A percentile compares a stretch with the other conserved stretches of the same genome.
phyloP scores from a whole-genome alignment of 2,329 filamentous ascomycete species.

The Trichoderma harzianum region DNA sequence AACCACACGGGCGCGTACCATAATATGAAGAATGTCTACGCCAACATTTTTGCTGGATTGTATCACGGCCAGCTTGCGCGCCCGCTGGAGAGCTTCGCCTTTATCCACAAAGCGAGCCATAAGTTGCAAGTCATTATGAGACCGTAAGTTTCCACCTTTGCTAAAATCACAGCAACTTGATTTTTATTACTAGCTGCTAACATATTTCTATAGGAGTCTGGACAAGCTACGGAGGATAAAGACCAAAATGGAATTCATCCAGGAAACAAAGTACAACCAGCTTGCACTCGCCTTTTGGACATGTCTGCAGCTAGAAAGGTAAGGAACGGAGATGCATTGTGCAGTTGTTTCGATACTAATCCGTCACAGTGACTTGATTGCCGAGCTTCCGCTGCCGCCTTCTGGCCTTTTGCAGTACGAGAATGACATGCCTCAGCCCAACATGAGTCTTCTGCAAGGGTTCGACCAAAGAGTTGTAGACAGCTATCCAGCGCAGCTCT shows the following conservation, averaged over 20 bases:
- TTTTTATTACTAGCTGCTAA: not conserved
- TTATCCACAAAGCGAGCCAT: slow-evolving; percentile 55
- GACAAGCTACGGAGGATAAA: slow-evolving; percentile 45
- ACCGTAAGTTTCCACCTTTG: slow-evolving; percentile 50
- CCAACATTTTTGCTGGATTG: slow-evolving; percentile 76
- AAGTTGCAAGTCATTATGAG: slow-evolving; percentile 70
- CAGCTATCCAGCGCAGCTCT: slow-evolving; percentile 62
- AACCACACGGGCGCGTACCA: slow-evolving; percentile 75
- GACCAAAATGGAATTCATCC: slow-evolving; percentile 36
- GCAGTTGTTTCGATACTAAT: slow-evolving; percentile 14
- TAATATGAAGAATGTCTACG: slow-evolving; percentile 80
- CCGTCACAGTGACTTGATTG: slow-evolving; percentile 74
- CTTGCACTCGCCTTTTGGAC: slow-evolving; percentile 85
- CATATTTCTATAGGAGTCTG: slow-evolving; percentile 41
- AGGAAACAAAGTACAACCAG: slow-evolving; percentile 53
- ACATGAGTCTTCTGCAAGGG: slow-evolving; percentile 43
- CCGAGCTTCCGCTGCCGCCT: slow-evolving; percentile 68
- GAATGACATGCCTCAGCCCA: slow-evolving; percentile 64
- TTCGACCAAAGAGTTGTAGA: slow-evolving; percentile 49
- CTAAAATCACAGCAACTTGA: too few relatives aligned
- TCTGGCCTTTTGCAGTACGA: slow-evolving; percentile 61
- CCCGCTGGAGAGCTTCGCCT: slow-evolving; percentile 76
- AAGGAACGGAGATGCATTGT: not conserved
- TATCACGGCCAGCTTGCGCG: slow-evolving; percentile 87
- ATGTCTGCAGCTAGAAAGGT: slow-evolving; percentile 88